Evolutionary conservation across 2,329 filamentous ascomycete genomes (phyloP).

Genomic region (Calycina marina): DNA sequence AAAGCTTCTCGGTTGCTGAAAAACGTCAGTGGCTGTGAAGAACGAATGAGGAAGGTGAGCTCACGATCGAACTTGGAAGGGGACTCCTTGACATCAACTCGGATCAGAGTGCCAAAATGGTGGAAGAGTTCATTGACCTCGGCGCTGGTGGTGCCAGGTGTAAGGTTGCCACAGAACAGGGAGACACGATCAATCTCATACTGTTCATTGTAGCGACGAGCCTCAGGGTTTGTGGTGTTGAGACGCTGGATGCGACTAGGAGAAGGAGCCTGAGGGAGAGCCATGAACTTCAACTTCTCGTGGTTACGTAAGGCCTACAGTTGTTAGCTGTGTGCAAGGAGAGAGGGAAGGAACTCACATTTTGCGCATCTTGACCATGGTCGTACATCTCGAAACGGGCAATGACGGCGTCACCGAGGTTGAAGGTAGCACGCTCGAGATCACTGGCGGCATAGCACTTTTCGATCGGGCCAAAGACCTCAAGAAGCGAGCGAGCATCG

Average conservation of each 20-base stretch:
- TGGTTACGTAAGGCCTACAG: constrained; percentile 16
- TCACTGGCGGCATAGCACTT: constrained; percentile 12
- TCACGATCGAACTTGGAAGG: constrained; percentile 19
- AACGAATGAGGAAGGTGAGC: constrained; percentile 3
- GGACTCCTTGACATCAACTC: constrained; percentile 21
- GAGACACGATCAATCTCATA: constrained; percentile 32
- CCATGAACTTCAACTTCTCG: constrained; percentile 16
- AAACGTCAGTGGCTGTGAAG: constrained; percentile 6
- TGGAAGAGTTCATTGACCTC: constrained; percentile 26
- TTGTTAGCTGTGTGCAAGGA: constrained; percentile 3
- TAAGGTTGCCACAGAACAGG: constrained; percentile 33
- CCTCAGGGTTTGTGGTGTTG: constrained; percentile 4
- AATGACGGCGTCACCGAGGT: constrained; percentile 25
- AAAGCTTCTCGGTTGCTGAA: constrained; percentile 18
- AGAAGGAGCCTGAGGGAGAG: not conserved
- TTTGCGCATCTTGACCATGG: constrained; percentile 31
- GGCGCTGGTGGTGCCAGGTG: constrained; percentile 23
- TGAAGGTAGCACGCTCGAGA: constrained; percentile 16
- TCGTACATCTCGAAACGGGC: constrained; percentile 38
- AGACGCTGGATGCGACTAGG: not conserved
- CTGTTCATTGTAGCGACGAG: constrained; percentile 19
- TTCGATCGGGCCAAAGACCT: constrained; percentile 29
- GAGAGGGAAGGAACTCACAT: constrained; percentile 25
- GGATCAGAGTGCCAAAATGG: constrained; percentile 25
- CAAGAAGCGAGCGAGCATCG: constrained; percentile 31